Percentiles rank a stretch among this genome's conserved stretches.
phyloP scores from a whole-genome alignment of 164 flowering plant species.

The Brasenia schreberi region DNA sequence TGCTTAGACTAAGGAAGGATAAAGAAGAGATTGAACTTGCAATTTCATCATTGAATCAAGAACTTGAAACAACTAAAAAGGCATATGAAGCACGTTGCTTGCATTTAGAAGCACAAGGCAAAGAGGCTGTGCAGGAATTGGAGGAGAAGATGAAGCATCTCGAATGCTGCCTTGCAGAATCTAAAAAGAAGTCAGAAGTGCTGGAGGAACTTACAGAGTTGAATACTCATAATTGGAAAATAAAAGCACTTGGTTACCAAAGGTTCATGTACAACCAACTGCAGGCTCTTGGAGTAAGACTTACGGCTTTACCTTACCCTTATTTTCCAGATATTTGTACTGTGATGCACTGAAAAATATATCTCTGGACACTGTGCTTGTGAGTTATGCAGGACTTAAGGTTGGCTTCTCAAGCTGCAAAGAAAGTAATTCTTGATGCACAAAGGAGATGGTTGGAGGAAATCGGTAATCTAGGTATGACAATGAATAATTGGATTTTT shows the following conservation, averaged over 20 bases:
- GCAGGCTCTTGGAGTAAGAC: conserved; percentile 44
- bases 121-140: conserved; percentile 30
- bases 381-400: conserved; percentile 39
- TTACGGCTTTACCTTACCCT: not conserved
- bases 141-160: conserved; percentile 48
- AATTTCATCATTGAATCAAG: conserved; percentile 41
- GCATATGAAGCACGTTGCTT: conserved; percentile 31
- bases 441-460: conserved; percentile 41
- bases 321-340: not conserved
- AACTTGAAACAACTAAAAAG: conserved; percentile 33
- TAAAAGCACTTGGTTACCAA: conserved; percentile 37
- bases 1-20: conserved; percentile 40
- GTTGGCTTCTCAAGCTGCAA: conserved; percentile 37
- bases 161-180: conserved; percentile 34
- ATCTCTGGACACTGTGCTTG: not conserved
- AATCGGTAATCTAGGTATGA: conserved; percentile 51
- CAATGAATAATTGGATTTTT: not conserved
- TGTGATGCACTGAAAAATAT: not conserved
- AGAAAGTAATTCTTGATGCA: conserved; percentile 42
- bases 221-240: conserved; percentile 41
- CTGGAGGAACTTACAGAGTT: conserved; percentile 45
- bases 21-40: conserved; percentile 33
- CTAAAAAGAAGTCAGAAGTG: conserved; percentile 43
- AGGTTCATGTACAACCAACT: conserved; percentile 36
- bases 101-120: conserved; percentile 37